phyloP scores from a whole-genome alignment of 179 eudicot genomes.

The Kewa caespitosa region DNA sequence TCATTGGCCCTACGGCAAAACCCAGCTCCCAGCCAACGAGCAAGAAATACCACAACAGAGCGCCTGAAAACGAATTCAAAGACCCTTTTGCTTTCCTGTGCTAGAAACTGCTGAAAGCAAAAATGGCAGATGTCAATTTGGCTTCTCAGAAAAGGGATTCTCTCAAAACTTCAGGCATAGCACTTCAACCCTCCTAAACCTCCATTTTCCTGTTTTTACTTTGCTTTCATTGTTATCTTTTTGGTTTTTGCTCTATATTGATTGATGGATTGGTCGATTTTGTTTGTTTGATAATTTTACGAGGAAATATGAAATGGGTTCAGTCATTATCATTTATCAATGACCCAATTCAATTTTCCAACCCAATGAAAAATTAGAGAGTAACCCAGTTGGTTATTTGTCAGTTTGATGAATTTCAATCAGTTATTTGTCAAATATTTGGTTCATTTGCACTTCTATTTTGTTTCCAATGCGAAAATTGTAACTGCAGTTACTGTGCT shows the following conservation, averaged over 20 bases:
- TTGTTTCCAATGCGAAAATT: background rate
- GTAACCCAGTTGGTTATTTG: background rate
- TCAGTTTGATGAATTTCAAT: background rate
- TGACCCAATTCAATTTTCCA: background rate
- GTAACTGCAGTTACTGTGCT: conserved; percentile 15
- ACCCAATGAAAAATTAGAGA: background rate
- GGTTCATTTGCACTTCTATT: background rate
- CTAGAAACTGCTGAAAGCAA: conserved; percentile 1
- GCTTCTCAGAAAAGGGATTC: conserved; percentile 60
- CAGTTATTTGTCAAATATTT: background rate
- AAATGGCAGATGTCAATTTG: conserved; percentile 63
- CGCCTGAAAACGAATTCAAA: background rate
- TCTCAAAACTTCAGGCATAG: conserved; percentile 60
- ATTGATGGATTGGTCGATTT: background rate
- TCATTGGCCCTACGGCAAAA: too few species aligned
- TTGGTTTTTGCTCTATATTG: background rate
- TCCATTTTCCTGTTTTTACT: background rate
- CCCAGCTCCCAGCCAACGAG: too few species aligned
- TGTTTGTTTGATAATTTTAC: background rate
- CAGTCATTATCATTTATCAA: background rate
- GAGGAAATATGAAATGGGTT: background rate
- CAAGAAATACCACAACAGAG: too few species aligned
- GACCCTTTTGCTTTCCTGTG: background rate
- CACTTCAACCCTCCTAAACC: background rate
- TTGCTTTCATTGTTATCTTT: background rate